These are phyloP conservation scores for Fistulina hepatica DNA, from an alignment of 1,284 basidiomycete species.

Conservation along the genomic window DNA sequence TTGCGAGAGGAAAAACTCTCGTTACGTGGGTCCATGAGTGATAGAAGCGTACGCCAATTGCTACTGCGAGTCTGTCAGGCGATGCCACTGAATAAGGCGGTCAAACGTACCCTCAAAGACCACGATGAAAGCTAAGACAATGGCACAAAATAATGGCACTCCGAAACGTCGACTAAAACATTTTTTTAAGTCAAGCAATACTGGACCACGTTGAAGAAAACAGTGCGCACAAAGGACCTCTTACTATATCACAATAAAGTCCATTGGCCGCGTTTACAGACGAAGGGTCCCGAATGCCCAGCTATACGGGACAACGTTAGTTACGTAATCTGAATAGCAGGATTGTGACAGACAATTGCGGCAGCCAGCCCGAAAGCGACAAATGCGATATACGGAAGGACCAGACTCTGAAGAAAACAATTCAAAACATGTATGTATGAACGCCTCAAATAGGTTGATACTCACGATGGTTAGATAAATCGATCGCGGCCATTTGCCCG, in stretches of 20 bases:
- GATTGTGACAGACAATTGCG: conserved; percentile 18
- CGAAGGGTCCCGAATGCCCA: conserved; percentile 23
- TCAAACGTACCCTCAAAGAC: conserved; percentile 32
- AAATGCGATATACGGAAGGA: conserved; percentile 24
- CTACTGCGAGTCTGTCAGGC: conserved; percentile 19
- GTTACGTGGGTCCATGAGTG: conserved; percentile 28
- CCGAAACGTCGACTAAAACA: conserved; percentile 24
- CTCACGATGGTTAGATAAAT: background rate
- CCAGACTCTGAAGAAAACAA: conserved; percentile 15
- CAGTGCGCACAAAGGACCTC: conserved; percentile 28
- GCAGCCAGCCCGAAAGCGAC: conserved; percentile 20
- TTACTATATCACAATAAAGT: conserved; percentile 36
- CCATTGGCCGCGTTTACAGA: conserved; percentile 30
- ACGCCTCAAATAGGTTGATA: background rate
- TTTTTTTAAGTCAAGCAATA: conserved; percentile 12
- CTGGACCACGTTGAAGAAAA: conserved; percentile 7
- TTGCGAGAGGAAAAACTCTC: conserved; percentile 32
- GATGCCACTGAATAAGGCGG: conserved; percentile 5
- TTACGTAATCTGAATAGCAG: conserved; percentile 9
- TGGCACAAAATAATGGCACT: conserved; percentile 37
- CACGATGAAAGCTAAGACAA: conserved; percentile 29
- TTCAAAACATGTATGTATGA: conserved; percentile 1
- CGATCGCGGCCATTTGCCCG: no score
- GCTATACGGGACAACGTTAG: conserved; percentile 19
- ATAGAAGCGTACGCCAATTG: conserved; percentile 24